Evolutionary conservation across 345 rosid species (phyloP), one percentile per base, ranked within the genome.

Genomic region (Fremontodendron californicum): DNA sequence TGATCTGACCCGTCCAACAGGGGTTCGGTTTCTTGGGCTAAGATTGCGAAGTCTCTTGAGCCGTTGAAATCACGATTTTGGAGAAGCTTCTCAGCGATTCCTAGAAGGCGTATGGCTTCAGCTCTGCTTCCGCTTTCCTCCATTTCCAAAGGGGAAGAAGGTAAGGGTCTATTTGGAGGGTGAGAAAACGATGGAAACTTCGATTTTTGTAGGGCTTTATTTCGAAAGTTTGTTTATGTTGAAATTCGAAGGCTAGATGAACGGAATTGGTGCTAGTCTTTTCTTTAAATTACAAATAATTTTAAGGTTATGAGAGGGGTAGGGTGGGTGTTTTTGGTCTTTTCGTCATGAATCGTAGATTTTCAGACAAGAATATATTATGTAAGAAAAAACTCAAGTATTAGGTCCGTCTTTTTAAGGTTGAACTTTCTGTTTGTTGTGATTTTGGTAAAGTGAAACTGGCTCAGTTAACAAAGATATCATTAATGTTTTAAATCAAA

Each of bases 1-100:
- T 96, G 97, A 57, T 93, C 97, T 1, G 96, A 80, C 71, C 98
- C 98, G 27, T 96, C 99, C 23, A 93, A 84, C 21, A 90, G 85
- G 0, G 99, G 97, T 45, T 92, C 97, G 2, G 96, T 80, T 72
- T 93, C 99, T 46, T 92, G 94, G 7, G 98, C 96, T 65, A 90
- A 81, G 83, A 88, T 79, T 11, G 98, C 95, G 78, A 93, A 93
- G 60, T 96, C 98, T 78, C 76, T 87, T 29, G 94, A 82, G 10
- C 93, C 94, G 77, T 55, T 85, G 5, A 90, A 86, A 87, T 96
- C 99, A 18, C 90, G 89, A 2, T 85, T 74, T 3, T 82, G 85
- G 43, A 92, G 91, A 27, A 91, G 94, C 82, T 92, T 96, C 85
- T 91, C 93, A 10, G 96, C 90, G 77, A 96, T 83, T 76, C 98